Conservation (phyloP, 352 stramenopile species). For the Phytophthora idaei region DNA sequence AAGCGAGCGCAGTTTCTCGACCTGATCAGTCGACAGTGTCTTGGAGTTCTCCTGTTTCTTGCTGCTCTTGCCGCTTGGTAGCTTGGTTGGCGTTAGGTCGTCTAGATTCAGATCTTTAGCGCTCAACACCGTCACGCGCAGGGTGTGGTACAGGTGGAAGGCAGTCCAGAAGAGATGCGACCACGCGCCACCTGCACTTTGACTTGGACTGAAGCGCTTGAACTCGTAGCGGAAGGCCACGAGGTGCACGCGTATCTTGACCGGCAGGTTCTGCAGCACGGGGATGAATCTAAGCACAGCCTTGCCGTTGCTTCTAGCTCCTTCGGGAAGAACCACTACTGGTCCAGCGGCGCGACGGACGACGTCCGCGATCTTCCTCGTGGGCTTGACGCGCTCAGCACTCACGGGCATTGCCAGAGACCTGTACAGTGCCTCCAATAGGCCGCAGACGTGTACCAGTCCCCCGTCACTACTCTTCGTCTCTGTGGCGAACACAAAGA, state of each 20-base stretch:
- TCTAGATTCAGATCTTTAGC: slow-evolving; percentile 67
- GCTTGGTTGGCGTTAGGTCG: slow-evolving; percentile 35
- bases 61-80: slow-evolving; percentile 29
- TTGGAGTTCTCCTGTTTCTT: slow-evolving; percentile 32
- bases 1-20: slow-evolving; percentile 67
- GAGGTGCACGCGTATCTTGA: slow-evolving; percentile 66
- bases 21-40: slow-evolving; percentile 54
- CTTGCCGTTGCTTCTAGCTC: slow-evolving; percentile 82
- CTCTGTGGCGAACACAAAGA: slow-evolving; percentile 73
- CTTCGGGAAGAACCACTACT: slow-evolving; percentile 79
- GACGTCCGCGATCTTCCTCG: slow-evolving; percentile 78
- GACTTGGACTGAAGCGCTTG: slow-evolving; percentile 74
- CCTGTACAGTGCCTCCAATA: slow-evolving; percentile 71
- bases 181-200: slow-evolving; percentile 64
- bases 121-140: slow-evolving; percentile 64
- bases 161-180: slow-evolving; percentile 69
- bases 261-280: slow-evolving; percentile 65
- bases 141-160: slow-evolving; percentile 72
- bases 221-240: slow-evolving; percentile 84
- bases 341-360: slow-evolving; percentile 59
- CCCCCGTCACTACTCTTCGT: slow-evolving; percentile 53
- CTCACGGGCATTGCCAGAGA: slow-evolving; percentile 55
- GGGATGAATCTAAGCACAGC: slow-evolving; percentile 72
- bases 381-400: slow-evolving; percentile 39
- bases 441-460: slow-evolving; percentile 66